Base-by-base conservation (phyloP, 306 rosid species). In the Oxytropis ochrocephala region DNA sequence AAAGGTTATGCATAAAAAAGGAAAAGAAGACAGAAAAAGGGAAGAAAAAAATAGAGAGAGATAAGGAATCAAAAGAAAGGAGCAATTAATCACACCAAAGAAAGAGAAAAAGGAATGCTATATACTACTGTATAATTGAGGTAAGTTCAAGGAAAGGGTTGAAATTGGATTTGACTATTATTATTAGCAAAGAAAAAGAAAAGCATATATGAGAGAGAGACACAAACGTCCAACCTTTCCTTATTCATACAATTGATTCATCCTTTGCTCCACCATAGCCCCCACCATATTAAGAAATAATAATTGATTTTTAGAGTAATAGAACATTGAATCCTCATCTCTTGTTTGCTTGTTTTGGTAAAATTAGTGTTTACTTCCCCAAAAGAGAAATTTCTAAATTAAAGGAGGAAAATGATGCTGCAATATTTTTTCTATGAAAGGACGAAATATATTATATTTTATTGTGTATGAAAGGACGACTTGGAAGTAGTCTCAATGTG, bases 281-380 rank as follows among this genome's bases (percentile, higher is more conserved):
- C 77, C 36, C 66, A 42, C 69, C 65, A 80, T 70, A 13, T 48
- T 55, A 70, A 69, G 80, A 56, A 80, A 70, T 54, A 27, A 70
- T 39, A n/a, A 38, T 39, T 29, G 11, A 13, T 24, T 29, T 72
- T 19, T 39, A 4, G 8, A 4, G 8, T 68, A 64, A 29, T 69
- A 75, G 39, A 56, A 79, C 47, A 64, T 56, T 30, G 14, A 68
- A 74, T 65, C 82, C 64, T 64, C 63, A 69, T 75, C 18, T 9
- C 53, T 88, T 85, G 65, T 85, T 83, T 85, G 65, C 86, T 83
- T 77, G 82, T 83, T 88, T 79, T 79, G 82, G 94, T 55, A 83
- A 75, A 86, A 74, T 29, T 0, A 32, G 16, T 76, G 24, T 36
- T 68, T 43, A 43, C 33, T 2, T 0, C 0, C 72, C 74, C 13